These are phyloP conservation scores for Beauveria caledonica DNA, from an alignment of 2,329 filamentous ascomycete species.

Conservation along the genomic window DNA sequence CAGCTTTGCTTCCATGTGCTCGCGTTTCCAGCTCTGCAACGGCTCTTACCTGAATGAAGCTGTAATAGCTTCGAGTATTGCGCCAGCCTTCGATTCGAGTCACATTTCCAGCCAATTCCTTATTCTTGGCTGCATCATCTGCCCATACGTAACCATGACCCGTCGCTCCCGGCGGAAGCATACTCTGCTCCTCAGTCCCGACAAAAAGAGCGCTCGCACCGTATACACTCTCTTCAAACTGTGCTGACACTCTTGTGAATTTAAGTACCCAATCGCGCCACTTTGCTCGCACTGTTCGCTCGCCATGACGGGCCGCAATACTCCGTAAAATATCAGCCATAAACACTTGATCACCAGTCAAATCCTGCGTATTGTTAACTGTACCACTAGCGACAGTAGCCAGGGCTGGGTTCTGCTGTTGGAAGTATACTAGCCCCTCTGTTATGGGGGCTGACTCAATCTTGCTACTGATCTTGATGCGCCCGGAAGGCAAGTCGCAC, in stretches of 20 bases:
- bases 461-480: slow-evolving; percentile 87
- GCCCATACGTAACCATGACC: slow-evolving; percentile 96
- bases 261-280: slow-evolving; percentile 93
- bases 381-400: slow-evolving; percentile 39
- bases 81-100: slow-evolving; percentile 91
- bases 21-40: background rate
- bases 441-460: slow-evolving; percentile 76
- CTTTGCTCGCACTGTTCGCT: slow-evolving; percentile 82
- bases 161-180: slow-evolving; percentile 48
- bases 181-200: slow-evolving; percentile 62
- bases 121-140: slow-evolving; percentile 70
- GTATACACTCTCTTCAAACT: slow-evolving; percentile 93
- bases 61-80: slow-evolving; percentile 90
- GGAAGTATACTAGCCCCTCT: slow-evolving; percentile 80
- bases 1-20: slow-evolving; percentile 14
- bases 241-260: slow-evolving; percentile 85
- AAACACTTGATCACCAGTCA: slow-evolving; percentile 81
- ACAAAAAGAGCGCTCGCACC: slow-evolving; percentile 86
- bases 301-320: slow-evolving; percentile 78
- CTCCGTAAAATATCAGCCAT: slow-evolving; percentile 80
- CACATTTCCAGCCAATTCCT: slow-evolving; percentile 84
- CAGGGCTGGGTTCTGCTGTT: slow-evolving; percentile 62
- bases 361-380: slow-evolving; percentile 45
- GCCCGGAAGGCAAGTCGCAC: slow-evolving; percentile 83
- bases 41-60: slow-evolving; percentile 69